Evolutionary conservation across 139 green algal genomes (phyloP).

Genomic region (Parachlorella kessleri): DNA sequence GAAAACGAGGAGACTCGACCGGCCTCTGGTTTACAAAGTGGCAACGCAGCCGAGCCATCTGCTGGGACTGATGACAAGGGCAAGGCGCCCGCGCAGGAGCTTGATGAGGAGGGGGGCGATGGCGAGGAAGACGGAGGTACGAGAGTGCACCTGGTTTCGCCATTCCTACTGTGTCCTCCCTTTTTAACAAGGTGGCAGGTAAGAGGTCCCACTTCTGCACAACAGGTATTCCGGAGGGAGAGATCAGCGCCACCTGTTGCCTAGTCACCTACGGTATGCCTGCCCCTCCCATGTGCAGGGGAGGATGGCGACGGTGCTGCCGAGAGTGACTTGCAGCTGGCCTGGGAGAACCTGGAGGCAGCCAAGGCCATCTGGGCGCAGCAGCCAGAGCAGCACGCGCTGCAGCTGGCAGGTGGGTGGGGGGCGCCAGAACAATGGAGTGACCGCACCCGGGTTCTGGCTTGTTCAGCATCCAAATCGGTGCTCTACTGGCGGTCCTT

Average conservation of each 20-base stretch:
- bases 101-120: conserved; percentile 31
- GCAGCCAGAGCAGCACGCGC: conserved; percentile 15
- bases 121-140: too few relatives aligned
- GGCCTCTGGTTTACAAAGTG: too few relatives aligned
- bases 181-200: too few relatives aligned
- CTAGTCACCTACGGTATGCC: background rate
- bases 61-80: conserved; percentile 36
- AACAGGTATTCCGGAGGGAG: too few relatives aligned
- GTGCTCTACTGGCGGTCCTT: too few relatives aligned
- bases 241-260: too few relatives aligned
- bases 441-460: too few relatives aligned
- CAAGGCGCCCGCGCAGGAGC: conserved; percentile 31
- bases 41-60: background rate
- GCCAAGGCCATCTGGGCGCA: conserved; percentile 49
- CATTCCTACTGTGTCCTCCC: too few relatives aligned
- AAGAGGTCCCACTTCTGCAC: too few relatives aligned
- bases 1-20: conserved; percentile 8
- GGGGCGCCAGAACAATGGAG: too few relatives aligned
- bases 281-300: background rate
- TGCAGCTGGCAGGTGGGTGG: conserved; percentile 52
- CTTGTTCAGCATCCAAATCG: too few relatives aligned
- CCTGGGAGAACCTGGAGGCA: conserved; percentile 70
- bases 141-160: too few relatives aligned
- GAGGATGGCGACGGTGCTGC: conserved; percentile 21
- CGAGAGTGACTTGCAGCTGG: conserved; percentile 71